Evolutionary conservation across 805 yeast genomes (phyloP).

Genomic region (Isabelozyma rhagii): DNA sequence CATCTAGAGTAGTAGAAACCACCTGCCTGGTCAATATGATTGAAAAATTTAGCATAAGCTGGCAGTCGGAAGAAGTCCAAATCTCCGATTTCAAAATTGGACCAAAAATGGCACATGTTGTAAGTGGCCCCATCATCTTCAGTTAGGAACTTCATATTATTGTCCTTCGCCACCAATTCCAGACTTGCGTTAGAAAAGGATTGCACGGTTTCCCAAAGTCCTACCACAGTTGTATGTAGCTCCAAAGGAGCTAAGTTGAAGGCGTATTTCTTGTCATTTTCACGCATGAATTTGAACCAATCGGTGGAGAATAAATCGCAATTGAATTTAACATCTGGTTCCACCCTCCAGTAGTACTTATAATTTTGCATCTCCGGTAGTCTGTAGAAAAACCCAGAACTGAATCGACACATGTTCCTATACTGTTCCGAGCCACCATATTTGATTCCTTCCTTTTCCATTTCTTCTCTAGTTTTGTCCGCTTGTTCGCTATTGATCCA

Average conservation of each 20-base stretch:
- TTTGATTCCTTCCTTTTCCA: constrained; percentile 26
- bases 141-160: constrained; percentile 12
- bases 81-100: constrained; percentile 68
- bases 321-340: constrained; percentile 17
- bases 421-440: constrained; percentile 27
- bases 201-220: constrained; percentile 19
- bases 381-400: constrained; percentile 18
- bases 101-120: constrained; percentile 75
- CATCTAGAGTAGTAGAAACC: constrained; percentile 81
- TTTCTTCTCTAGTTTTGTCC: constrained; percentile 15
- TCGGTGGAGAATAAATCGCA: constrained; percentile 18
- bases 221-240: constrained; percentile 16
- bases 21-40: constrained; percentile 58
- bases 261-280: constrained; percentile 18
- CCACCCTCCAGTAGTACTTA: constrained; percentile 24
- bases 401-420: constrained; percentile 23
- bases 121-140: constrained; percentile 31
- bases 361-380: constrained; percentile 15
- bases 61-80: constrained; percentile 63
- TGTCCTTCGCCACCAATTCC: constrained; percentile 8
- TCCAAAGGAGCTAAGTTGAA: constrained; percentile 20
- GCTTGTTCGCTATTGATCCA: constrained; percentile 25
- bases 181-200: constrained; percentile 4
- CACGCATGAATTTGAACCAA: constrained; percentile 18
- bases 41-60: constrained; percentile 55